Conservation (phyloP, 73 alveolate genomes). For the Tetrahymena borealis region DNA sequence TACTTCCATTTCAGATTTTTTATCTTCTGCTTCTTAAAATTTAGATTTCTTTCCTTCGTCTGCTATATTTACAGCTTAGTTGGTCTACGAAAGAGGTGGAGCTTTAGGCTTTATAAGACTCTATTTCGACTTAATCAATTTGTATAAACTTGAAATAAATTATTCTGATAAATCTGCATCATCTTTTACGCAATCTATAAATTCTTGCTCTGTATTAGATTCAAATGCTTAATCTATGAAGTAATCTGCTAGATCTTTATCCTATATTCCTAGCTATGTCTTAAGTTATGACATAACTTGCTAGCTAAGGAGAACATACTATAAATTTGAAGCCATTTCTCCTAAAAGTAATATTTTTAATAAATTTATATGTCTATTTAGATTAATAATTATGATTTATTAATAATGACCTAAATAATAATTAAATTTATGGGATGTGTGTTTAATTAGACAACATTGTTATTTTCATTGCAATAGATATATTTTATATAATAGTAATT, state of each 20-base stretch:
- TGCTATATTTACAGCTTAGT: neutral
- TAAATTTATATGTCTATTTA: too few species aligned
- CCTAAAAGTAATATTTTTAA: neutral
- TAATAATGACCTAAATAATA: too few species aligned
- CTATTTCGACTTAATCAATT: slow-evolving; percentile 10
- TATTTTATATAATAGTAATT: too few species aligned
- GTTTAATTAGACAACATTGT: too few species aligned
- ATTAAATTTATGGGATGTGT: too few species aligned
- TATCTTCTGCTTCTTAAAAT: neutral
- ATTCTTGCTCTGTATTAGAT: slow-evolving; percentile 39
- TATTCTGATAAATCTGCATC: slow-evolving; percentile 43
- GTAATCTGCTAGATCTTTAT: slow-evolving; percentile 62
- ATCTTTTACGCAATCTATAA: slow-evolving; percentile 19
- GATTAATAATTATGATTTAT: too few species aligned
- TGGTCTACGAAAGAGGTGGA: neutral
- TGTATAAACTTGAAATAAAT: slow-evolving; percentile 16
- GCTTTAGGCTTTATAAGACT: slow-evolving; percentile 7
- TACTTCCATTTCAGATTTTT: neutral
- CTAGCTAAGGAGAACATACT: slow-evolving; percentile 32
- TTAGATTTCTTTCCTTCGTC: neutral
- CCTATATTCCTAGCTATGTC: slow-evolving; percentile 39
- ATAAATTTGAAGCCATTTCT: slow-evolving; percentile 6
- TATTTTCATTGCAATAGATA: too few species aligned
- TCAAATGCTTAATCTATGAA: slow-evolving; percentile 53
- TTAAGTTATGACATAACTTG: slow-evolving; percentile 36